Evolutionary conservation across 192 early-diverging fungal genomes (phyloP).

Genomic region (Mortierella antarctica): DNA sequence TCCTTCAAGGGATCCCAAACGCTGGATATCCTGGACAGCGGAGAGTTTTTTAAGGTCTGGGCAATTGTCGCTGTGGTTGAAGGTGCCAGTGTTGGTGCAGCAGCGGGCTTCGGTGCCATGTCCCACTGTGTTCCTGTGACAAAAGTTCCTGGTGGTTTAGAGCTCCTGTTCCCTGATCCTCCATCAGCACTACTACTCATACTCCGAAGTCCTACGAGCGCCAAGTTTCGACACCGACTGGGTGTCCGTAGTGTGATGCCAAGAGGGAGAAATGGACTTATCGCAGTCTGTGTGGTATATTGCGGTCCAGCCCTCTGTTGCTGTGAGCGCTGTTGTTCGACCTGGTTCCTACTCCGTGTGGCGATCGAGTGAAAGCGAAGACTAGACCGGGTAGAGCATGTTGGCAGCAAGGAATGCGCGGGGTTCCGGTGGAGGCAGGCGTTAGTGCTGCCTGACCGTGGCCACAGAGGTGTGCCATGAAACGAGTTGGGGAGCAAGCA

Average conservation of each 20-base stretch:
- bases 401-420: neutral
- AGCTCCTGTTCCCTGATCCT: neutral
- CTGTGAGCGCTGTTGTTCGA: neutral
- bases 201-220: neutral
- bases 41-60: neutral
- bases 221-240: too few species aligned
- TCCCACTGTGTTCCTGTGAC: constrained; percentile 17
- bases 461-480: neutral
- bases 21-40: neutral
- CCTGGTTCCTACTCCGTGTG: neutral
- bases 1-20: constrained; percentile 28
- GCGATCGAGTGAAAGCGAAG: constrained; percentile 5
- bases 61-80: neutral
- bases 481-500: neutral
- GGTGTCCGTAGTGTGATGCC: too few species aligned
- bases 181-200: neutral
- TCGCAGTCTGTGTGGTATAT: neutral
- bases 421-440: neutral
- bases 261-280: too few species aligned
- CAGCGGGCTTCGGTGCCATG: neutral
- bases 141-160: constrained; percentile 9
- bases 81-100: constrained; percentile 1
- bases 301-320: neutral
- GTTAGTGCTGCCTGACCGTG: neutral
- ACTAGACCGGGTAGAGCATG: neutral